Conservation (phyloP, 371 early-diverging fungal species). For the Rhizopus stolonifer region DNA sequence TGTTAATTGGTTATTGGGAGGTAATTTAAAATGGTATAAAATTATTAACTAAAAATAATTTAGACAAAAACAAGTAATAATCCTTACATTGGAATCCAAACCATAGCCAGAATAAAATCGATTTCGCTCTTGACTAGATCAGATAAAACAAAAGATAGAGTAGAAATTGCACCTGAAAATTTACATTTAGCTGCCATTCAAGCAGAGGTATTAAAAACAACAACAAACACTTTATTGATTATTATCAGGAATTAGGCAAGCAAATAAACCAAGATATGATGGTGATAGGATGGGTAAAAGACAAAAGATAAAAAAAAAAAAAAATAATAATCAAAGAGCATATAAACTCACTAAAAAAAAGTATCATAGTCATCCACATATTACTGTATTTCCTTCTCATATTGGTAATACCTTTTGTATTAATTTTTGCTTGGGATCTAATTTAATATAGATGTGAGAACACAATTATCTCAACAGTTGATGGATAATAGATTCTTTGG, state of each 20-base stretch:
- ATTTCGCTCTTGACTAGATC: slow-evolving; percentile 65
- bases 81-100: slow-evolving; percentile 27
- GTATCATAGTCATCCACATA: slow-evolving; percentile 75
- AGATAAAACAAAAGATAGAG: slow-evolving; percentile 75
- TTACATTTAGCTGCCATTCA: slow-evolving; percentile 66
- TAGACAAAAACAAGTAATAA: slow-evolving; percentile 28
- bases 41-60: too few species aligned
- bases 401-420: slow-evolving; percentile 40
- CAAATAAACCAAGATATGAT: slow-evolving; percentile 43
- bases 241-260: slow-evolving; percentile 41
- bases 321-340: neutral
- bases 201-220: slow-evolving; percentile 67
- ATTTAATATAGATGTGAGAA: slow-evolving; percentile 53
- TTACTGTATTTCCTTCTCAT: slow-evolving; percentile 75
- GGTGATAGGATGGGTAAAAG: slow-evolving; percentile 71
- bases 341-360: too few species aligned
- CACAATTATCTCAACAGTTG: slow-evolving; percentile 67
- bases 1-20: slow-evolving; percentile 72
- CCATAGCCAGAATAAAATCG: slow-evolving; percentile 51
- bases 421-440: neutral
- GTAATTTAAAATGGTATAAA: too few species aligned
- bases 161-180: slow-evolving; percentile 66
- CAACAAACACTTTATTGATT: too few species aligned
- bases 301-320: neutral
- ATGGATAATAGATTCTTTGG: slow-evolving; percentile 71